Evolutionary conservation across 805 yeast species (phyloP), one percentile per base, ranked within the genome.

Genomic region (Yarrowia deformans): DNA sequence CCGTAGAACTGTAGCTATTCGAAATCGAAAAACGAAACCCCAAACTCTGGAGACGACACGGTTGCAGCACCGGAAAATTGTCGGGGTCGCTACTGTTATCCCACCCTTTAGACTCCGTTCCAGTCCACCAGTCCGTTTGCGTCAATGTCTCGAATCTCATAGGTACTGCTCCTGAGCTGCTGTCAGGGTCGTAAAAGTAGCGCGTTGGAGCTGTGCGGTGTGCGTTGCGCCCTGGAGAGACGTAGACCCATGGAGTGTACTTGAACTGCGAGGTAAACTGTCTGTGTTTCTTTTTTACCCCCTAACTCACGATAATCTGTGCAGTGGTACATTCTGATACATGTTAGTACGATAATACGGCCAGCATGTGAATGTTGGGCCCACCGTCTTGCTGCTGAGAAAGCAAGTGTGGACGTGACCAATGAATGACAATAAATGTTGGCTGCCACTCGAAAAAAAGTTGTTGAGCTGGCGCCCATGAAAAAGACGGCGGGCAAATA

Each of bases 291-390:
- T 8, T 34, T 40, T 5, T n/a, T 14, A 14, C 18, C 18, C 7
- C 16, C 13, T 34, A n/a, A 12, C 9, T 8, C 48, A 45, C 50
- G 54, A 49, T 49, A 32, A 32, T 48, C 7, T 3, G 29, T 19
- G 29, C 13, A n/a, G 48, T 5, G 29, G 14, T 9, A 45, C 43
- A 14, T 40, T 1, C 13, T 23, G 32, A n/a, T 10, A 12, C n/a
- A 37, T 19, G 42, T 34, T 6, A 50, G 56, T 23, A 4, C 40
- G 18, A 54, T 18, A 54, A 54, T 35, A 35, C n/a, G 42, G 23
- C 37, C 58, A 54, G 58, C 58, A 54, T 54, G 58, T 54, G 58
- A 54, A 54, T 54, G 58, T 54, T 54, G 13, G 12, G 4, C 13
- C 16, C 35, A 29, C 52, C 13, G 52, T 23, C 19, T 43, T 48